Evolutionary conservation across 2,329 filamentous ascomycete genomes (phyloP), one percentile per base, ranked within the genome.

Genomic region (Amesomyces nigricolor): DNA sequence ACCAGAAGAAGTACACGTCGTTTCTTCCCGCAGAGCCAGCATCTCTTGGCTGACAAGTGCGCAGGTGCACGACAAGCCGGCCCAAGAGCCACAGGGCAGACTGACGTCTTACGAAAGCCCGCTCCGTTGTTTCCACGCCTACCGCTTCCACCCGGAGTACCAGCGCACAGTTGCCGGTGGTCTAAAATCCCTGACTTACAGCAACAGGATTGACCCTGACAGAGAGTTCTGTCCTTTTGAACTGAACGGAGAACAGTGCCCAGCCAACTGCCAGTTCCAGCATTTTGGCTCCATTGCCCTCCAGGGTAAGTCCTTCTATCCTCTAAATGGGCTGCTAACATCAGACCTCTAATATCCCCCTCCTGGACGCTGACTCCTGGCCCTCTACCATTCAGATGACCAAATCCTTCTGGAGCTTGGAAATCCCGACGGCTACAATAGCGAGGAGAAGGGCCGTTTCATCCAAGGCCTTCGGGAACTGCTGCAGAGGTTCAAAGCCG

Each of bases 121-220:
- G 32, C 77, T 99, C 58, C 83, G 82, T 63, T 81, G 82, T 63
- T 96, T 97, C 71, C 89, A 85, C 69, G 87, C 89, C 38, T 99
- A 89, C 72, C 89, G 92, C 63, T 96, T 92, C 68, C 91, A 97
- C 68, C 89, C 89, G 32, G 77, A 81, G 50, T 97, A 85, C 72
- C 75, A 78, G 61, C 71, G 86, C 48, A 75, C 82, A 54, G 84
- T 96, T 55, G 69, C 82, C 54, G 87, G 86, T 59, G 92, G 92
- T 43, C 86, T 91, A 67, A 86, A 87, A 67, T 97, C 94, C 61
- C 78, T 95, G 75, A 97, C 91, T 43, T 97, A 92, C 74, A 96
- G 89, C 73, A 89, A 95, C 72, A 86, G 85, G 63, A 95, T 99
- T 71, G 85, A 96, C 68, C 78, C 85, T 22, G 78, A 82, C 58